phyloP scores from a whole-genome alignment of 768 basidiomycete species.

The Russula vinacea region DNA sequence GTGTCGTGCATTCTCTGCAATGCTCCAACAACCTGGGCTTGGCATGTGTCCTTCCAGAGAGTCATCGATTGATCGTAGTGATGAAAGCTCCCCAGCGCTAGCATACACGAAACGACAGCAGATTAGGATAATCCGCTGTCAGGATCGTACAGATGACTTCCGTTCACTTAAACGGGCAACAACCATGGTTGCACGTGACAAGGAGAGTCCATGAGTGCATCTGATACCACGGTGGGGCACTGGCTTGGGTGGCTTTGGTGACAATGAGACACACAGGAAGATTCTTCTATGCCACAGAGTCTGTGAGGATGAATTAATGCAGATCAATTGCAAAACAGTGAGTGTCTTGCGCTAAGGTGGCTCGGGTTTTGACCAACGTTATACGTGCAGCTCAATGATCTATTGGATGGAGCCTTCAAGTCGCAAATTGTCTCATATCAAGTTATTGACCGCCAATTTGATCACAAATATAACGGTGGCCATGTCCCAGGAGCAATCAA shows the following conservation, averaged over 20 bases:
- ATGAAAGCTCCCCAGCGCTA: conserved; percentile 75
- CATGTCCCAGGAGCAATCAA: conserved; percentile 92
- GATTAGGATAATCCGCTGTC: conserved; percentile 69
- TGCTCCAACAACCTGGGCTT: conserved; percentile 44
- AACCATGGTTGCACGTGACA: conserved; percentile 32
- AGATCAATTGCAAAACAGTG: conserved; percentile 79
- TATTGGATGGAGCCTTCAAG: conserved; percentile 74
- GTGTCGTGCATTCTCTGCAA: conserved; percentile 74
- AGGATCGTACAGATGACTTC: conserved; percentile 81
- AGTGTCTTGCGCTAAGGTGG: conserved; percentile 34
- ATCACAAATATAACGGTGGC: conserved; percentile 92
- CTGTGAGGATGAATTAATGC: conserved; percentile 92
- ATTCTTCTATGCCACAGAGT: conserved; percentile 91
- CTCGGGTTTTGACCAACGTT: conserved; percentile 22
- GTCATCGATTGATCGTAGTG: conserved; percentile 50
- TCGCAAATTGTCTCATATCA: conserved; percentile 63
- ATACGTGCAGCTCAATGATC: conserved; percentile 58
- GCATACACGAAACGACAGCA: conserved; percentile 78
- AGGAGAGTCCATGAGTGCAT: conserved; percentile 29
- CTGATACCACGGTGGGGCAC: conserved; percentile 42
- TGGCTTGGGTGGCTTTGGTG: conserved; percentile 83
- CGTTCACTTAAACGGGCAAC: conserved; percentile 68
- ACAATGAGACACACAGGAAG: conserved; percentile 91
- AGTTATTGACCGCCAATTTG: conserved; percentile 95
- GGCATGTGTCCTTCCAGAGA: conserved; percentile 45